These are phyloP conservation scores for Heliamphora exappendiculata DNA, from an alignment of 148 eudicot species.

Conservation along the genomic window DNA sequence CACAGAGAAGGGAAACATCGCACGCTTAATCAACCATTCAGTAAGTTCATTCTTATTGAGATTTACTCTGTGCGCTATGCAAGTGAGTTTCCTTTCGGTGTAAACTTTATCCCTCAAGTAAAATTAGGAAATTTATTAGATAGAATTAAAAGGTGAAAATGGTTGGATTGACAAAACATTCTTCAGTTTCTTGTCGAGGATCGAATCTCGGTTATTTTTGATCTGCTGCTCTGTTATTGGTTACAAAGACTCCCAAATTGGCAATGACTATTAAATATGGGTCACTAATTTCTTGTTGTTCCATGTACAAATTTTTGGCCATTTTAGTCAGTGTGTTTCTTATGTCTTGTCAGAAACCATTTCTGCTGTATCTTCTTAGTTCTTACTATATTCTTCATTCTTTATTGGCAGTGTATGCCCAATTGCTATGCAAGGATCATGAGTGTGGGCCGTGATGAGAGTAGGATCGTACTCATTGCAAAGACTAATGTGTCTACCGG, in stretches of 20 bases:
- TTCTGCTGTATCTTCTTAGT: not conserved
- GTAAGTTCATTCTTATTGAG: slow-evolving; percentile 37
- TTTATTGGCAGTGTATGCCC: slow-evolving; percentile 53
- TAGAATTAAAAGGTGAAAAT: not conserved
- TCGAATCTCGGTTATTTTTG: not conserved
- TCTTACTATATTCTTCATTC: slow-evolving; percentile 1
- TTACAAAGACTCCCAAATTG: not conserved
- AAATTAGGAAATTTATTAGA: not conserved
- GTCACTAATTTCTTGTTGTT: not conserved
- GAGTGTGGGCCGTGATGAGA: slow-evolving; percentile 77
- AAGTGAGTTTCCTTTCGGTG: not conserved
- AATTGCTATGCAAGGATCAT: slow-evolving; percentile 81
- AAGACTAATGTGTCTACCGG: slow-evolving; percentile 58
- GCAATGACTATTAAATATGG: not conserved
- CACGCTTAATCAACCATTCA: slow-evolving; percentile 93
- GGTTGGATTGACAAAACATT: not conserved
- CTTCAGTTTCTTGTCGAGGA: not conserved
- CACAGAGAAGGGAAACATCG: slow-evolving; percentile 90
- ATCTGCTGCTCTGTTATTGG: not conserved
- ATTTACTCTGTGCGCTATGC: not conserved
- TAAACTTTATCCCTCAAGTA: not conserved
- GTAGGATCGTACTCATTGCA: slow-evolving; percentile 77
- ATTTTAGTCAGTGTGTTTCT: not conserved
- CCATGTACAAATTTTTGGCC: not conserved
- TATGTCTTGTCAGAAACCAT: slow-evolving; percentile 3